phyloP scores from a whole-genome alignment of 768 basidiomycete genomes.

The Mycena galericulata region DNA sequence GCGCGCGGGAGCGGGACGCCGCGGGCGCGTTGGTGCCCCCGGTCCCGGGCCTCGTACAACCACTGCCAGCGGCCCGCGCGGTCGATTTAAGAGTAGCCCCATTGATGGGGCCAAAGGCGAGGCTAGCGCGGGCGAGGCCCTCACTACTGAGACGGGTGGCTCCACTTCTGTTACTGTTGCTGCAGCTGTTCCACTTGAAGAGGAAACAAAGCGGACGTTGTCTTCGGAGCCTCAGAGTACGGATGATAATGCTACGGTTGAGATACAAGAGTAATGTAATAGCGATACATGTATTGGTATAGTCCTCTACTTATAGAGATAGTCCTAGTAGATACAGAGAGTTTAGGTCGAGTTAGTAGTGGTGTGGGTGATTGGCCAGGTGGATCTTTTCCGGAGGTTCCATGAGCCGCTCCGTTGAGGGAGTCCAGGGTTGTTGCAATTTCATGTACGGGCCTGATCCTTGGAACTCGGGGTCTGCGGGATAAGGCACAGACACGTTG shows the following conservation, averaged over 20 bases:
- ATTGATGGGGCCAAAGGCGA: conserved; percentile 10
- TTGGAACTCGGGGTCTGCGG: conserved; percentile 1
- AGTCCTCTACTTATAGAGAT: neutral
- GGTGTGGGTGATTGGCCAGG: conserved; percentile 12
- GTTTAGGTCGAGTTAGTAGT: neutral
- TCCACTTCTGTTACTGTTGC: neutral
- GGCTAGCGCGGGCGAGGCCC: neutral
- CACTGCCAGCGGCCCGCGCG: neutral
- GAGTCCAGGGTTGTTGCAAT: too few species aligned
- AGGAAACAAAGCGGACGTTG: conserved; percentile 23
- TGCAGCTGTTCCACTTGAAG: conserved; percentile 24
- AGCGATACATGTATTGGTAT: conserved; percentile 25
- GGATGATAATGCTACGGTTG: neutral
- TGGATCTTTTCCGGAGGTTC: conserved; percentile 23
- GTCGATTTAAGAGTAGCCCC: conserved; percentile 30
- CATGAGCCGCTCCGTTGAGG: conserved; percentile 14
- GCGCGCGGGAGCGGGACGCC: conserved; percentile 30
- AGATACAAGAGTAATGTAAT: neutral
- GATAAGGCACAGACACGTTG: neutral
- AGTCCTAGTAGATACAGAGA: conserved; percentile 16
- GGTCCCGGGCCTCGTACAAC: neutral
- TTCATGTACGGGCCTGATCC: neutral
- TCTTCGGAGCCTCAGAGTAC: neutral
- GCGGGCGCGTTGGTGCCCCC: conserved; percentile 12
- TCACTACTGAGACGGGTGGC: neutral